phyloP scores from a whole-genome alignment of 495 filamentous ascomycete genomes.

The Podospora sp. region DNA sequence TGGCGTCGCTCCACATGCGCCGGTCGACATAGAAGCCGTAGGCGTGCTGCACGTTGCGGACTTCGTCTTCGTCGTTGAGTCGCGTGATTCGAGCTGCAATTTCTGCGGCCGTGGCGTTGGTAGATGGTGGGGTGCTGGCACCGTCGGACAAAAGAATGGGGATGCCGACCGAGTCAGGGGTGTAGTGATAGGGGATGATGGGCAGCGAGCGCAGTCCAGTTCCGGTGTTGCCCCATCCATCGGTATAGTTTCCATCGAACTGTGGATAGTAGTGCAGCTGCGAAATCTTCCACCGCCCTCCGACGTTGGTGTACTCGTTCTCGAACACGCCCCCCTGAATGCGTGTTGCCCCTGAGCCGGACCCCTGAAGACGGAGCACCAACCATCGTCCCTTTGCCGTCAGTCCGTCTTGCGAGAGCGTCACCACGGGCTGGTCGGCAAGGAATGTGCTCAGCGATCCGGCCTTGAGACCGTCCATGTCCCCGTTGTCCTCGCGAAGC shows the following conservation, averaged over 20 bases:
- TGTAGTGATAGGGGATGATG: slow-evolving; percentile 27
- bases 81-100: slow-evolving; percentile 16
- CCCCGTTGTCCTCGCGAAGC: slow-evolving; percentile 17
- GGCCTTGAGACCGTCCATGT: slow-evolving; percentile 24
- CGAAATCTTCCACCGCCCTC: slow-evolving; percentile 22
- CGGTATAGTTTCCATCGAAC: slow-evolving; percentile 21
- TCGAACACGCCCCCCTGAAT: slow-evolving; percentile 29
- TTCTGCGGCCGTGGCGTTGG: slow-evolving; percentile 8
- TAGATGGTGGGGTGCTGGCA: background rate
- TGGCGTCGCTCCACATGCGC: slow-evolving; percentile 24
- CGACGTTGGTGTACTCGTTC: slow-evolving; percentile 21
- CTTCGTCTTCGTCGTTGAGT: slow-evolving; percentile 29
- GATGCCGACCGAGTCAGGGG: slow-evolving; percentile 18
- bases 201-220: slow-evolving; percentile 5
- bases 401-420: slow-evolving; percentile 17
- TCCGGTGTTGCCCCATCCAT: slow-evolving; percentile 22
- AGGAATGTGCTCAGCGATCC: slow-evolving; percentile 23
- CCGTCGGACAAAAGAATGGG: slow-evolving; percentile 4
- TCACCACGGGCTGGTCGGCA: slow-evolving; percentile 17
- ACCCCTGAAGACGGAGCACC: slow-evolving; percentile 18
- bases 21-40: slow-evolving; percentile 29
- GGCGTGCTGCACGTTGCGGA: slow-evolving; percentile 28
- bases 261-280: slow-evolving; percentile 25
- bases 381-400: slow-evolving; percentile 22
- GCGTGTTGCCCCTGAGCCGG: slow-evolving; percentile 16